Evolutionary conservation across 352 stramenopile species (phyloP).

Genomic region (Phytophthora sansomeana): DNA sequence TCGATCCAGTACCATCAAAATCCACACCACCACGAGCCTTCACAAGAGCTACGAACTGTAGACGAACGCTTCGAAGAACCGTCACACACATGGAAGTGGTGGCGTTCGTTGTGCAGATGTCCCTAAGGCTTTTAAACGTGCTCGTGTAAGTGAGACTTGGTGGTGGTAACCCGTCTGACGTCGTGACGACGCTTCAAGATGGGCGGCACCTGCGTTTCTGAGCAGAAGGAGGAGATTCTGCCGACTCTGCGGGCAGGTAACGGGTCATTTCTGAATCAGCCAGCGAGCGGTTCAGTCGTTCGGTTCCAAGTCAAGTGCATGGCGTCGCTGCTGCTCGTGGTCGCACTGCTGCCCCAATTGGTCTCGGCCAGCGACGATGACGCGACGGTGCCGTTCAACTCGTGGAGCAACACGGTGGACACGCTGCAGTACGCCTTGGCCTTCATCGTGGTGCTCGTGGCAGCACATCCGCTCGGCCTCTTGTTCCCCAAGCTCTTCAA

Average conservation of each 20-base stretch:
- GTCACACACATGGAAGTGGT: too few relatives aligned
- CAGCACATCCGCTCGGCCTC: constrained; percentile 30
- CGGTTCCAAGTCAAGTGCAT: not conserved
- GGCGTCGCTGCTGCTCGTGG: not conserved
- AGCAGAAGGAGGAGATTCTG: constrained; percentile 5
- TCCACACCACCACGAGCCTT: not conserved
- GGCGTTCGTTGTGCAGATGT: too few relatives aligned
- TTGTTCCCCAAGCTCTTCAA: constrained; percentile 41
- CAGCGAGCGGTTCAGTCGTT: not conserved
- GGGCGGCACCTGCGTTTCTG: constrained; percentile 7
- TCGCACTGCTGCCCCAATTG: not conserved
- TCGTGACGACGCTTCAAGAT: constrained; percentile 1
- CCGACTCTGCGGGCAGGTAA: not conserved
- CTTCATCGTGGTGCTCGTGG: constrained; percentile 66
- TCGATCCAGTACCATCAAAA: constrained; percentile 1
- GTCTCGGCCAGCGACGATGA: constrained; percentile 21
- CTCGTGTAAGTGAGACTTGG: not conserved
- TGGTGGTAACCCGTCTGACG: not conserved
- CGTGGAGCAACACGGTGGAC: constrained; percentile 43
- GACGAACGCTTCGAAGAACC: too few relatives aligned
- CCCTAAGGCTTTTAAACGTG: too few relatives aligned
- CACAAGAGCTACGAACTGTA: too few relatives aligned
- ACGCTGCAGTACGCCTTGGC: constrained; percentile 54
- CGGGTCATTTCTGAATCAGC: constrained; percentile 21
- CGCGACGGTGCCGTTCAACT: constrained; percentile 53